Base-by-base conservation (phyloP, 164 flowering plant species). In the Brasenia schreberi region DNA sequence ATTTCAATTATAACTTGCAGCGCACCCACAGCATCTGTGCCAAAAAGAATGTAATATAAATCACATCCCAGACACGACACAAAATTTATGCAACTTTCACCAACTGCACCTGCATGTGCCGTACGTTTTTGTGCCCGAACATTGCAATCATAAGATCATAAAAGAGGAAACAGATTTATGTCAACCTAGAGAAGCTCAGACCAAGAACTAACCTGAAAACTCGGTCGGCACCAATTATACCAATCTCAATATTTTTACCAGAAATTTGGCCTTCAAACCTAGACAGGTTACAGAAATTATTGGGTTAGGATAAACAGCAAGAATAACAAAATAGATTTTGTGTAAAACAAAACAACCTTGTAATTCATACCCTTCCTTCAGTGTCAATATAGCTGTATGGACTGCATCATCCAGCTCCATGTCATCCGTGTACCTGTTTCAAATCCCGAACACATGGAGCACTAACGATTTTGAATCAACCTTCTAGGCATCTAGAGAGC, bases 351-450 rank as follows among this genome's bases (percentile, higher is more conserved):
- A 59, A 14, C 7, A 5, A 18, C 19, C 19, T 49, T 12, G 17
- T 66, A 62, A 39, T 10, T 63, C 76, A 33, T 79, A 92, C 99
- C 99, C 97, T 72, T 95, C 99, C 81, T 95, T 95, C 69, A 95
- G 79, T 11, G 99, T 95, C 81, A 95, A 79, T 61, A 95, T 91
- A 43, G 98, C 98, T 4, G 97, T 94, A 82, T 94, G 99, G 43
- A 94, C 92, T 65, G 99, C 99, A 82, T 95, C 99, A 70, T 95
- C 99, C 63, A 95, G 96, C 81, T 89, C 97, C 99, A 95, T 95
- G 74, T 92, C 97, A 44, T 92, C 99, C 0, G 97, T 86, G 71
- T 91, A 94, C 82, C 98, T 94, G 72, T 66, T 49, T 9, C 12
- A 49, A 33, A 33, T 33, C 39, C 39, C 39, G 3, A 33, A 33